Evolutionary conservation across 768 basidiomycete species (phyloP), one percentile per base, ranked within the genome.

Genomic region (Nidularia pulvinata): DNA sequence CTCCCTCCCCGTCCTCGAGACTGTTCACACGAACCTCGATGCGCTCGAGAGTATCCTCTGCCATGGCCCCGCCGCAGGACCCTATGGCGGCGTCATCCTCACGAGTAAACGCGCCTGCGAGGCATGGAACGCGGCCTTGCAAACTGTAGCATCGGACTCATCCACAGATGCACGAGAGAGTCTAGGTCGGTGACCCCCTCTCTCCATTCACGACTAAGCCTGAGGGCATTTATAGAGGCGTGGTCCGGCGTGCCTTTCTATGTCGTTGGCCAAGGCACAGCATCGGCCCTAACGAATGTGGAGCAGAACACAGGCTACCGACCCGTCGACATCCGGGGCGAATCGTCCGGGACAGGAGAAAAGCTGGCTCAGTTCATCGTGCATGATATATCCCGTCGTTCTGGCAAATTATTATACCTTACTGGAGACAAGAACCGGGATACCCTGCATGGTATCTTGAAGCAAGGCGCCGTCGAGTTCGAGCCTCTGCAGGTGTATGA

Each of bases 401-500:
- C 55, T 5, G 58, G 55, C 14, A 74, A 63, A 33, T 62, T 95
- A 47, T 65, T 95, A 5, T 93, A 92, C 64, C 77, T 96, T 7
- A 91, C 85, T 9, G 93, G 93, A 19, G 93, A 95, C 77, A 95
- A 94, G 74, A 93, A 91, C 54, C 75, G 83, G 14, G 89, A 92
- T 56, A 86, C 82, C 0, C 67, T 94, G 1, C 69, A 82, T 0
- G 69, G 56, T 13, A 74, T 85, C 7, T 69, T 94, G 36, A 53
- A 56, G 0, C 72, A 71, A 0, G 78, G 70, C 0, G 74, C 74
- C 1, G 63, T 90, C 1, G 59, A 59, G 34, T 63, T 89, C 33
- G 70, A 76, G 4, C 55, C 74, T 10, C 59, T 92, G 9, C 81
- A 88, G 63, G 90, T 91, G 7, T 94, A 94, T 60, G 77, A 75